phyloP scores from a whole-genome alignment of 78 protist species.

The slime mould (Dictyostelium discoideum) region dicty_2.7 NC_007088.5:4250001-4250500 shows the following conservation, averaged over 20 bases:
- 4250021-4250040: slow-evolving; percentile 10
- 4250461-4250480: slow-evolving; percentile 59
- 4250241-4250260: slow-evolving; percentile 16
- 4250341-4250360: not conserved
- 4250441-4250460: not conserved
- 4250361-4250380: too few relatives aligned
- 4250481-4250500: slow-evolving; percentile 30
- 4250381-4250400: not conserved
- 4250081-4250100: slow-evolving; percentile 37
- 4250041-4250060: slow-evolving; percentile 8
- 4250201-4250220: slow-evolving; percentile 21
- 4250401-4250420: not conserved
- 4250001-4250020: not conserved
- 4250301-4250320: slow-evolving; percentile 47
- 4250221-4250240: not conserved
- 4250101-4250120: not conserved
- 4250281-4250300: slow-evolving; percentile 44
- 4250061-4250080: slow-evolving; percentile 43
- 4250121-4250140: not conserved
- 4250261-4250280: not conserved
- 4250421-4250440: not conserved
- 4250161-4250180: slow-evolving; percentile 37
- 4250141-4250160: not conserved
- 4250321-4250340: slow-evolving; percentile 25
- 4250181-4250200: slow-evolving; percentile 21